These are phyloP conservation scores for Aureobasidium sp. DNA, from an alignment of 2,329 filamentous ascomycete species.

Conservation along the genomic window DNA sequence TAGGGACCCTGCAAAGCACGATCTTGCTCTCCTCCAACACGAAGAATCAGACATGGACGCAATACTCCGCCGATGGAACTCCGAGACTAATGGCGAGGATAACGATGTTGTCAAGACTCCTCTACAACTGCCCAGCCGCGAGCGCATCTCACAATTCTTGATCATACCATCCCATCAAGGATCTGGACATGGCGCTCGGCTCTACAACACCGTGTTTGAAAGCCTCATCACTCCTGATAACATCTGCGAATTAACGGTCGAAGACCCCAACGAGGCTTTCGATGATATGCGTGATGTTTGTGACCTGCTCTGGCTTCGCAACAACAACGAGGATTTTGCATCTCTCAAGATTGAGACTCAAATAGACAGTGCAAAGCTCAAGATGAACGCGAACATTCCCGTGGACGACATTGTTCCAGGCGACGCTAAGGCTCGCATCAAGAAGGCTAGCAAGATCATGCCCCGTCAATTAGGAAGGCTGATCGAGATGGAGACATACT, in stretches of 20 bases:
- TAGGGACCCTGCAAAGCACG: conserved; percentile 9
- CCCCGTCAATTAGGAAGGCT: conserved; percentile 67
- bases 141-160: conserved; percentile 87
- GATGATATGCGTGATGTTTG: conserved; percentile 69
- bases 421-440: conserved; percentile 47
- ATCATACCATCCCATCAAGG: conserved; percentile 82
- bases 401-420: conserved; percentile 49
- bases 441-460: conserved; percentile 59
- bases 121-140: conserved; percentile 61
- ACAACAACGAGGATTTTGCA: conserved; percentile 27
- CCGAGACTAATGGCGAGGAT: neutral
- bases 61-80: conserved; percentile 11
- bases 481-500: conserved; percentile 65
- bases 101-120: conserved; percentile 14
- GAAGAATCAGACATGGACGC: conserved; percentile 12
- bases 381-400: conserved; percentile 42
- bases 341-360: conserved; percentile 41
- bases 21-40: conserved; percentile 29
- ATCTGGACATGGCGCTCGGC: conserved; percentile 65
- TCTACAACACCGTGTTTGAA: conserved; percentile 74
- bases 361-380: conserved; percentile 41
- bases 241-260: conserved; percentile 78
- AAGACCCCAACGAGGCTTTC: conserved; percentile 85
- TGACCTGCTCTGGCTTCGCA: conserved; percentile 58
- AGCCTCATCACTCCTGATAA: conserved; percentile 55